phyloP scores from a whole-genome alignment of 192 early-diverging fungal genomes.

The Linnemannia zychae region DNA sequence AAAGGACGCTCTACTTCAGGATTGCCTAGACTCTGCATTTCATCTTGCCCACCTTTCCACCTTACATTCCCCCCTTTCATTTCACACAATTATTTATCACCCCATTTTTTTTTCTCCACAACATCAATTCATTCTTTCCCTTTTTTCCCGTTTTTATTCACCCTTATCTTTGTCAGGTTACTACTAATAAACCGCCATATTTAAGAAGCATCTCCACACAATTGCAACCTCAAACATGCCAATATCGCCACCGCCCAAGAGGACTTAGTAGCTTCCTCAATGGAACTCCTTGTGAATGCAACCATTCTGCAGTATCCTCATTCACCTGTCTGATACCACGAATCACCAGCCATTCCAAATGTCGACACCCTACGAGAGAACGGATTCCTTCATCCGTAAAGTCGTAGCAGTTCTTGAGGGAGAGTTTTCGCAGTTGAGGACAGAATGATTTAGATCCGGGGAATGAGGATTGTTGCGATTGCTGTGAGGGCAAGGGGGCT shows the following conservation, averaged over 20 bases:
- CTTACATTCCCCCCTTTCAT: too few relatives aligned
- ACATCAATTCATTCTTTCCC: neutral
- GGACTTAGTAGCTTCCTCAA: conserved; percentile 35
- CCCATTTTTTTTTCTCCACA: neutral
- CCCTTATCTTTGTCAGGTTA: neutral
- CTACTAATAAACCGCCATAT: neutral
- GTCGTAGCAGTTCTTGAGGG: conserved; percentile 41
- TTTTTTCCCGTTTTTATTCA: too few relatives aligned
- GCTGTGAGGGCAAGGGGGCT: too few relatives aligned
- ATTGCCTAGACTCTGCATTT: neutral
- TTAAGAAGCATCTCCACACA: neutral
- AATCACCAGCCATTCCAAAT: conserved; percentile 33
- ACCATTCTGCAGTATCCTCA: conserved; percentile 33
- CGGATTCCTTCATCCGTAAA: conserved; percentile 31
- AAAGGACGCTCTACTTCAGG: neutral
- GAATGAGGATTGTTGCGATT: neutral
- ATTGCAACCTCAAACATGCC: conserved; percentile 6
- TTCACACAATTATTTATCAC: neutral
- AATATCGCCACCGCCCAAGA: conserved; percentile 43
- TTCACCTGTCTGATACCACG: conserved; percentile 36
- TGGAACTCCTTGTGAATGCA: conserved; percentile 48
- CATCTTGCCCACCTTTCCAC: too few relatives aligned
- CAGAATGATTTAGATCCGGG: neutral
- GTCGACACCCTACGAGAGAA: conserved; percentile 27
- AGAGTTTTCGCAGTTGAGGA: conserved; percentile 20